These are phyloP conservation scores for Verruconis gallopava DNA, from an alignment of 2,329 filamentous ascomycete genomes.

Conservation along the genomic window DNA sequence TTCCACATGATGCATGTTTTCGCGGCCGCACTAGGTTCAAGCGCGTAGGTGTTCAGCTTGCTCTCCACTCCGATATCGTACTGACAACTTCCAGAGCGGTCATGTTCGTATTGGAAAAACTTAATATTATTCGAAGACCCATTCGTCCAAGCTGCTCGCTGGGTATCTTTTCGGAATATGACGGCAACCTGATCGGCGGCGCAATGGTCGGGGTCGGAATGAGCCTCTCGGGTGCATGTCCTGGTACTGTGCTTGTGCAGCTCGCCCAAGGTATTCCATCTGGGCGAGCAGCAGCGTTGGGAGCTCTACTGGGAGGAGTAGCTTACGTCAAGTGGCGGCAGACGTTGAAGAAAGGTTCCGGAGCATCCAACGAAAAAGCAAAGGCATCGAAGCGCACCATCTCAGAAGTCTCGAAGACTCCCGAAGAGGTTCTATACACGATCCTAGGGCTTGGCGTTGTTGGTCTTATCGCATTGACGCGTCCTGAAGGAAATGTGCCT, in stretches of 20 bases:
- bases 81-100: too few relatives aligned
- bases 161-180: conserved; percentile 35
- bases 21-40: conserved; percentile 47
- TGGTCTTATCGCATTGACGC: conserved; percentile 28
- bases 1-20: conserved; percentile 57
- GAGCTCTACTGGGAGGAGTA: conserved; percentile 44
- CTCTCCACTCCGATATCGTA: too few relatives aligned
- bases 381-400: conserved; percentile 3
- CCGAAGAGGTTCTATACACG: conserved; percentile 25
- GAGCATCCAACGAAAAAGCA: background rate
- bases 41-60: conserved; percentile 36
- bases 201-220: conserved; percentile 51
- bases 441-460: conserved; percentile 33
- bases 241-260: conserved; percentile 52
- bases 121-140: too few relatives aligned
- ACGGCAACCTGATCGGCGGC: conserved; percentile 54
- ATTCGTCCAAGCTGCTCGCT: too few relatives aligned
- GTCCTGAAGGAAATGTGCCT: conserved; percentile 21
- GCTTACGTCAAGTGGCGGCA: conserved; percentile 10
- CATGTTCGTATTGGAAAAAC: too few relatives aligned
- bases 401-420: conserved; percentile 28
- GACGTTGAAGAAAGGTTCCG: conserved; percentile 2
- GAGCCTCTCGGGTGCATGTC: conserved; percentile 51
- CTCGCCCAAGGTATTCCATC: conserved; percentile 40
- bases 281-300: conserved; percentile 40